Evolutionary conservation across 345 rosid genomes (phyloP).

Genomic region (Ricinus communis): DNA sequence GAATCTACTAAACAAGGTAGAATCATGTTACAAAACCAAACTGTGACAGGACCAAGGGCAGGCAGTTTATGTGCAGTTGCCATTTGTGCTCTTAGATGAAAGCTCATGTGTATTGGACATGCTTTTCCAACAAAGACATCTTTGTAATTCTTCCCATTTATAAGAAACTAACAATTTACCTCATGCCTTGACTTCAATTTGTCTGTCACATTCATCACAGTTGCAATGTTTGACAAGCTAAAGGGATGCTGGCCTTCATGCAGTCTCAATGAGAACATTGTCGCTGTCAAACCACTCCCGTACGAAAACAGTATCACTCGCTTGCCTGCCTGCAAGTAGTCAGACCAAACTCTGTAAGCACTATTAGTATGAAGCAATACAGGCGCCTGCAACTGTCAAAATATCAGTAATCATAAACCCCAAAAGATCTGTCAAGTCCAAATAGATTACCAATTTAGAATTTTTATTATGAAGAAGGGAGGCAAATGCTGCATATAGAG

Average conservation of each 20-base stretch:
- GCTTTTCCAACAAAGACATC: no score
- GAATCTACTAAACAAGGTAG: no score
- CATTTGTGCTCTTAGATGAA: neutral
- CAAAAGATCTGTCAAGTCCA: neutral
- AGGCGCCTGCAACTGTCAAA: neutral
- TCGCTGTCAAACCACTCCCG: slow-evolving; percentile 94
- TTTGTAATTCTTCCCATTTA: neutral
- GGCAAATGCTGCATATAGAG: slow-evolving; percentile 90
- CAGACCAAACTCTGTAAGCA: neutral
- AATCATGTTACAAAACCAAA: no score
- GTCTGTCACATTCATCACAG: slow-evolving; percentile 62
- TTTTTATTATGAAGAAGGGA: slow-evolving; percentile 85
- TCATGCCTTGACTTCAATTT: slow-evolving; percentile 89
- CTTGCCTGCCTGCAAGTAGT: slow-evolving; percentile 61
- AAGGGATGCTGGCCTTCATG: slow-evolving; percentile 63
- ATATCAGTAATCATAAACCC: neutral
- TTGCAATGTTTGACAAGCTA: slow-evolving; percentile 74
- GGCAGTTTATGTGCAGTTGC: neutral
- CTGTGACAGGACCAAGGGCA: no score
- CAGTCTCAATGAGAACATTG: slow-evolving; percentile 82
- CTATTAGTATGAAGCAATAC: slow-evolving; percentile 3
- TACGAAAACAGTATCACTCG: slow-evolving; percentile 87
- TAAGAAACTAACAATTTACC: slow-evolving; percentile 43
- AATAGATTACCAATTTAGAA: slow-evolving; percentile 59
- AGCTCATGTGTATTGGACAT: neutral